phyloP scores from a whole-genome alignment of 495 filamentous ascomycete genomes.

The Glonium stellatum region DNA sequence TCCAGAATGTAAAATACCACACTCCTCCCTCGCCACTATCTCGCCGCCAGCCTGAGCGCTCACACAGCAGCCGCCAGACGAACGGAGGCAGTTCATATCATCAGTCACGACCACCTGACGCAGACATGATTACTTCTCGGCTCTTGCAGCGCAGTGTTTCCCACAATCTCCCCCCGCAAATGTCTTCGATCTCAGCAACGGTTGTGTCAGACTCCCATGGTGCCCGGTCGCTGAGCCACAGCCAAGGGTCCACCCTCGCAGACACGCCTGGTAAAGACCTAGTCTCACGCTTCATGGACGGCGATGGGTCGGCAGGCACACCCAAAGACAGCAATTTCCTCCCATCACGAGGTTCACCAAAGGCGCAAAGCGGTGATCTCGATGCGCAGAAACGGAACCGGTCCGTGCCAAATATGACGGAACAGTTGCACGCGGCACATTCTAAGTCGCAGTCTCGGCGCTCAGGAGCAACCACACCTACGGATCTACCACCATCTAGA shows the following conservation, averaged over 20 bases:
- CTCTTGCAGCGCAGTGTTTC: conserved; percentile 52
- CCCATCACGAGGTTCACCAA: conserved; percentile 23
- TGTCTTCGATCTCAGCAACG: conserved; percentile 50
- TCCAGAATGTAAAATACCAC: background rate
- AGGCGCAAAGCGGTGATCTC: conserved; percentile 9
- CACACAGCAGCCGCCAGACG: conserved; percentile 1
- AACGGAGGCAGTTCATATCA: conserved; percentile 23
- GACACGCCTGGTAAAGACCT: conserved; percentile 37
- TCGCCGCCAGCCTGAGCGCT: conserved; percentile 15
- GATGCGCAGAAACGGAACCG: conserved; percentile 26
- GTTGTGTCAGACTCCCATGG: conserved; percentile 41
- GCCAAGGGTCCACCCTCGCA: conserved; percentile 36
- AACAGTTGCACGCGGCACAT: conserved; percentile 5
- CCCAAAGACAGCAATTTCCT: conserved; percentile 30
- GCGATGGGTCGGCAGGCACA: conserved; percentile 26
- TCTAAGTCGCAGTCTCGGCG: conserved; percentile 19
- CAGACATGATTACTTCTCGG: conserved; percentile 47
- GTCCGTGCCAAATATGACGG: conserved; percentile 27
- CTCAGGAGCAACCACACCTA: conserved; percentile 26
- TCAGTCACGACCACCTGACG: conserved; percentile 28
- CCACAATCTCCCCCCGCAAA: conserved; percentile 51
- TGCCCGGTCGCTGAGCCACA: conserved; percentile 34
- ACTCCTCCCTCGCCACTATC: background rate
- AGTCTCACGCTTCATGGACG: conserved; percentile 35
- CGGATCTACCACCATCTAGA: conserved; percentile 47